A percentile compares a stretch with the other conserved stretches of the same genome.
These are phyloP conservation scores for Xylaria scruposa DNA, from an alignment of 495 filamentous ascomycete species.

Conservation along the genomic window DNA sequence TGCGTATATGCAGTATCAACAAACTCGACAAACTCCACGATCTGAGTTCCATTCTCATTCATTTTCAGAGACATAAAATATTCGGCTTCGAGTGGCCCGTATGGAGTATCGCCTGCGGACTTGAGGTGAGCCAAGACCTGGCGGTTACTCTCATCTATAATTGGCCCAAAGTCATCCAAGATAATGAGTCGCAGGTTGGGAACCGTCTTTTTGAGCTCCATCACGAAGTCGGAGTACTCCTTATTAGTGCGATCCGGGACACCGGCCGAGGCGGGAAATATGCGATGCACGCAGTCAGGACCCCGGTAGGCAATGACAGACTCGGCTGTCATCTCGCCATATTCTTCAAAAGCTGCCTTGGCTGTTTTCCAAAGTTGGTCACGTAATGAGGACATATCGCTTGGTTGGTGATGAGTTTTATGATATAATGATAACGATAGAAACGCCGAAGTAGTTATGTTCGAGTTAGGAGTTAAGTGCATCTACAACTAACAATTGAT, in stretches of 20 bases:
- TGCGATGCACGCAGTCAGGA: constrained; percentile 28
- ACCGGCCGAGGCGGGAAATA: constrained; percentile 28
- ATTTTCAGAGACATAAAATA: constrained; percentile 42
- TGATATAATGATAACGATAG: not conserved
- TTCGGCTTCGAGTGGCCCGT: constrained; percentile 43
- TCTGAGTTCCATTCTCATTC: constrained; percentile 38
- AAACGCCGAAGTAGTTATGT: no score
- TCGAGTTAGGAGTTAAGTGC: no score
- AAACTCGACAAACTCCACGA: constrained; percentile 41
- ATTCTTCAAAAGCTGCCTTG: constrained; percentile 31
- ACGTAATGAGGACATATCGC: constrained; percentile 18
- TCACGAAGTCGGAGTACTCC: constrained; percentile 32
- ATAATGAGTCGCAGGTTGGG: constrained; percentile 28
- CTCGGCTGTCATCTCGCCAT: constrained; percentile 35
- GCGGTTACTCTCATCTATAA: constrained; percentile 34
- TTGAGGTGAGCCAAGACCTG: constrained; percentile 37
- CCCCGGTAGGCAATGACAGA: constrained; percentile 31
- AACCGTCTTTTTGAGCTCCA: constrained; percentile 18
- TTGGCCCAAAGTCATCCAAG: constrained; percentile 28
- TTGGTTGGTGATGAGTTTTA: not conserved
- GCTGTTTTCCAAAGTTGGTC: constrained; percentile 36
- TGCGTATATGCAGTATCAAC: constrained; percentile 39
- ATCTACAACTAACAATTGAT: no score
- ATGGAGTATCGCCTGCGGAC: constrained; percentile 35
- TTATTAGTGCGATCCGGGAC: constrained; percentile 30